Percentiles rank a stretch among this genome's conserved stretches.
These are phyloP conservation scores for Xylogone sp. DNA, from an alignment of 2,329 filamentous ascomycete genomes.

Conservation along the genomic window DNA sequence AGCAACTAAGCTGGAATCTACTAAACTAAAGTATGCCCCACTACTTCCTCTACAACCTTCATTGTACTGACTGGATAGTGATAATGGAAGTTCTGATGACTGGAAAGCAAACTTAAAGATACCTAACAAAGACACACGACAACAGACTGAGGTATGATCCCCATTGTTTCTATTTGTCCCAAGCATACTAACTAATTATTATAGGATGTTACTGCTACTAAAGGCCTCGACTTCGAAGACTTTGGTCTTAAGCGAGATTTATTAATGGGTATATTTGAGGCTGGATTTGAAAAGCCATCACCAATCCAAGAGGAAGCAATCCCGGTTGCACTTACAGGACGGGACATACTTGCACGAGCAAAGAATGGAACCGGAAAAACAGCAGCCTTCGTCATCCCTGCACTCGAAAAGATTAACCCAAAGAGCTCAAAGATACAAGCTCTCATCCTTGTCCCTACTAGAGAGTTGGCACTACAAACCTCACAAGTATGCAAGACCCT, in stretches of 20 bases:
- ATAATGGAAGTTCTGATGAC: slow-evolving; percentile 47
- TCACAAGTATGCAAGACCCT: slow-evolving; percentile 99
- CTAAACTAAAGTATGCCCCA: slow-evolving; percentile 39
- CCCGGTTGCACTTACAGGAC: slow-evolving; percentile 88
- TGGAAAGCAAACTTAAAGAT: slow-evolving; percentile 74
- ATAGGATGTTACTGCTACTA: slow-evolving; percentile 96
- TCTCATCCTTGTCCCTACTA: slow-evolving; percentile 90
- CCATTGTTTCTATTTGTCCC: slow-evolving; percentile 9
- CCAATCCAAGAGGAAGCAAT: slow-evolving; percentile 99
- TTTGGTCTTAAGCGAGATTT: slow-evolving; percentile 93
- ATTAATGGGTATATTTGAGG: slow-evolving; percentile 99
- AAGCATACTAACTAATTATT: slow-evolving; percentile 13
- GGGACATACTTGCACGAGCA: slow-evolving; percentile 91
- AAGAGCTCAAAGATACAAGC: slow-evolving; percentile 96
- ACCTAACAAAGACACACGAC: slow-evolving; percentile 70
- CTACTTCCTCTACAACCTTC: slow-evolving; percentile 19
- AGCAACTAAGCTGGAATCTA: slow-evolving; percentile 53
- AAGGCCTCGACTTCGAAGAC: slow-evolving; percentile 96
- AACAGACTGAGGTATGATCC: slow-evolving; percentile 69
- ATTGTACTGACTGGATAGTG: slow-evolving; percentile 41
- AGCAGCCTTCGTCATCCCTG: slow-evolving; percentile 94
- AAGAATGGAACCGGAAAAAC: slow-evolving; percentile 99
- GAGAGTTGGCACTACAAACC: slow-evolving; percentile 96
- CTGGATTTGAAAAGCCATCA: slow-evolving; percentile 96
- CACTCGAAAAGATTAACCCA: slow-evolving; percentile 92